Conservation (phyloP, 768 basidiomycete genomes). For the Lactarius sanguifluus region DNA sequence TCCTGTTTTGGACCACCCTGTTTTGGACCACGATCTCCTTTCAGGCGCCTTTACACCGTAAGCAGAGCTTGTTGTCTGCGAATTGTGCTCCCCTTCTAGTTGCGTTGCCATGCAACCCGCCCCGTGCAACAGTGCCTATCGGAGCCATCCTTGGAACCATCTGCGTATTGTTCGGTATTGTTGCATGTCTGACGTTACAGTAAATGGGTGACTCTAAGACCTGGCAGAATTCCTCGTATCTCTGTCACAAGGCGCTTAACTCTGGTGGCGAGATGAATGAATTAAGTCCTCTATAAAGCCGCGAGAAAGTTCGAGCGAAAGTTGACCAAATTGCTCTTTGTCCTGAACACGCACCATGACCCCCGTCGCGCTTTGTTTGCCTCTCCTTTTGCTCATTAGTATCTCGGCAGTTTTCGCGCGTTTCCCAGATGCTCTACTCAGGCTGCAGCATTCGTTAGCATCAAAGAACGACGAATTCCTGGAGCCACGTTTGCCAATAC, state of each 20-base stretch:
- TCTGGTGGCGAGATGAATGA: not conserved
- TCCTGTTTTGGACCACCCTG: not conserved
- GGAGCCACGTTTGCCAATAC: not conserved
- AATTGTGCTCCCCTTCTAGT: not conserved
- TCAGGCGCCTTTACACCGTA: not conserved
- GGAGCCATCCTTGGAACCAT: not conserved
- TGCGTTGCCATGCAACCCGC: not conserved
- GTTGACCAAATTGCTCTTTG: no score
- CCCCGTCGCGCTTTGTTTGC: not conserved
- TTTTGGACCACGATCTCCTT: not conserved
- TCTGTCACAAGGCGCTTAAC: not conserved
- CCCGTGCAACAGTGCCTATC: not conserved
- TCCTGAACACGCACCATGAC: not conserved
- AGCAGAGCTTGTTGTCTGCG: not conserved
- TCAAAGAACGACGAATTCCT: not conserved
- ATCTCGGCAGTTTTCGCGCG: not conserved
- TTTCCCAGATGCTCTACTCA: not conserved
- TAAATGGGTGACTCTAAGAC: not conserved
- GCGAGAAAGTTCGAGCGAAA: not conserved
- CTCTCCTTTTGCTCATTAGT: constrained; percentile 7
- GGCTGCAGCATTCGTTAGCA: not conserved
- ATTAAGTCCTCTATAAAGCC: constrained; percentile 19
- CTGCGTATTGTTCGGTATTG: not conserved
- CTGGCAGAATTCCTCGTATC: not conserved
- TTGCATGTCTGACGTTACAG: not conserved